phyloP scores from a whole-genome alignment of 108 stramenopile species.

The Nannochloropsis oceanica region DNA sequence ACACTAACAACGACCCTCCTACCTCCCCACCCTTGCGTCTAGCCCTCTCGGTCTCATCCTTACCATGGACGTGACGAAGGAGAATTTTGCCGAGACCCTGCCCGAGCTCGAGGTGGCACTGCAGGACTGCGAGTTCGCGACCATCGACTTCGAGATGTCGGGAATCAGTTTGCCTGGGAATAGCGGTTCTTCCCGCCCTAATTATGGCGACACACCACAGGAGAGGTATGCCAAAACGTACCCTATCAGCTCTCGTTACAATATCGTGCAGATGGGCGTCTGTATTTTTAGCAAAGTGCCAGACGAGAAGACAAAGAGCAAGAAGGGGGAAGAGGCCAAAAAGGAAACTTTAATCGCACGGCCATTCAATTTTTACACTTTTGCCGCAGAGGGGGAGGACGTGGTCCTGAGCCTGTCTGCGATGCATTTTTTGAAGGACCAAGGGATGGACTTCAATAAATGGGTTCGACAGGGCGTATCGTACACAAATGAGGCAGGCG shows the following conservation, averaged over 20 bases:
- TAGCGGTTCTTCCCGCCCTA: not conserved
- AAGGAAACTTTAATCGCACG: not conserved
- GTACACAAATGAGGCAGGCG: not conserved
- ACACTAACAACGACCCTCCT: too few species aligned
- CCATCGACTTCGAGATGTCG: constrained; percentile 7
- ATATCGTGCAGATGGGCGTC: constrained; percentile 9
- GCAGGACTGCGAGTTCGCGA: not conserved
- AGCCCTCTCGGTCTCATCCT: not conserved
- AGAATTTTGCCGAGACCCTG: constrained; percentile 1
- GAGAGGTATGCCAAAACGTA: not conserved
- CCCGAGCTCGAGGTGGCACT: not conserved
- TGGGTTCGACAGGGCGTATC: constrained; percentile 6
- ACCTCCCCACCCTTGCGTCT: too few species aligned
- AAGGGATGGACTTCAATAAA: constrained; percentile 2
- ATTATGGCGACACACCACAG: not conserved
- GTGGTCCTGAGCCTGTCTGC: constrained; percentile 2
- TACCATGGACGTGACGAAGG: constrained; percentile 18
- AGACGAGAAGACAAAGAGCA: not conserved
- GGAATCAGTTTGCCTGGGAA: not conserved
- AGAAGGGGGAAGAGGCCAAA: not conserved
- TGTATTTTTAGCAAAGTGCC: not conserved
- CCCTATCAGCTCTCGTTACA: not conserved
- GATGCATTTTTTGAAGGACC: constrained; percentile 4
- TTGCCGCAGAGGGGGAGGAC: not conserved
- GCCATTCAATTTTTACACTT: constrained; percentile 3